Percentiles rank a stretch among this genome's conserved stretches.
Conservation (phyloP, 2,329 filamentous ascomycete species). For the Stemphylium vesicarium region DNA sequence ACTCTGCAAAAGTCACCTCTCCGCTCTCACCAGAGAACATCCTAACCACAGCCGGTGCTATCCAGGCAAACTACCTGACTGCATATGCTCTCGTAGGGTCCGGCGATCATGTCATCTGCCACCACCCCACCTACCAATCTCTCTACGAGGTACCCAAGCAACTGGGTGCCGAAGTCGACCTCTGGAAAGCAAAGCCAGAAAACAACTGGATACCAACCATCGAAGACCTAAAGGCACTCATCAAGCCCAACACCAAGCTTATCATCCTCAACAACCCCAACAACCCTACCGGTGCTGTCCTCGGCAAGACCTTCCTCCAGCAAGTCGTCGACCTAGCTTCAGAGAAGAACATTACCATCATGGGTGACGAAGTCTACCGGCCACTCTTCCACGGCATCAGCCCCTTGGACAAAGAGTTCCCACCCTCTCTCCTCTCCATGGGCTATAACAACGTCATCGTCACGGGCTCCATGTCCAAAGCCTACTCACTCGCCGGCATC, state of each 20-base stretch:
- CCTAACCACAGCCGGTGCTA: slow-evolving; percentile 79
- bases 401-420: slow-evolving; percentile 61
- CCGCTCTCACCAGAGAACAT: slow-evolving; percentile 67
- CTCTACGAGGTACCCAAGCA: slow-evolving; percentile 77
- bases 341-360: slow-evolving; percentile 67
- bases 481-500: slow-evolving; percentile 81
- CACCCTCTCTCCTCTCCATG: slow-evolving; percentile 72
- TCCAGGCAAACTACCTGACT: slow-evolving; percentile 81
- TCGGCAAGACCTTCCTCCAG: slow-evolving; percentile 66
- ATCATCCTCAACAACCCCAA: slow-evolving; percentile 77
- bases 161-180: slow-evolving; percentile 75
- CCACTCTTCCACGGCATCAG: slow-evolving; percentile 77
- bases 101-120: slow-evolving; percentile 83
- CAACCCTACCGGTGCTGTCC: slow-evolving; percentile 78
- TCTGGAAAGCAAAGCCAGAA: slow-evolving; percentile 73
- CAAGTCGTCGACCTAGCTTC: slow-evolving; percentile 69
- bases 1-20: slow-evolving; percentile 61
- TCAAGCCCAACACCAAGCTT: slow-evolving; percentile 74
- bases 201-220: slow-evolving; percentile 72
- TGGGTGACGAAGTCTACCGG: slow-evolving; percentile 83
- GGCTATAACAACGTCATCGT: slow-evolving; percentile 74
- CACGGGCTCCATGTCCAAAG: slow-evolving; percentile 85
- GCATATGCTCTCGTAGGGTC: slow-evolving; percentile 74
- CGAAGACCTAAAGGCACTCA: slow-evolving; percentile 67
- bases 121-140: slow-evolving; percentile 84